These are phyloP conservation scores for Aspergillus leporis DNA, from an alignment of 495 filamentous ascomycete species.

Conservation along the genomic window DNA sequence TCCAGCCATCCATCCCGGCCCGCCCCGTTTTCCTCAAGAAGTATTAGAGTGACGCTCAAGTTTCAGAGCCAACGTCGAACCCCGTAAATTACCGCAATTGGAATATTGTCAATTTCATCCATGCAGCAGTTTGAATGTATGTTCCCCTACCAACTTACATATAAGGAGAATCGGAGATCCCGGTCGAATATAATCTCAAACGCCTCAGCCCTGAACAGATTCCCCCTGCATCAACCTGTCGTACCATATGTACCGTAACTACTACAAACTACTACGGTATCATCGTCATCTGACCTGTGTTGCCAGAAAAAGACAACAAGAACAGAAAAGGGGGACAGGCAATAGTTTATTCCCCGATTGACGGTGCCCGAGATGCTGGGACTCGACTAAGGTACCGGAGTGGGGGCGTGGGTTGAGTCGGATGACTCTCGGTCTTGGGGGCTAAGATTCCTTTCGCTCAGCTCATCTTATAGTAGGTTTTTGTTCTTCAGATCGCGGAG, in stretches of 20 bases:
- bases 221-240: background rate
- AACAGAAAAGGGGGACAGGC: background rate
- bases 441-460: background rate
- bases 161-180: background rate
- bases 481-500: background rate
- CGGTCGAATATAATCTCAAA: background rate
- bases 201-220: background rate
- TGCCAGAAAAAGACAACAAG: background rate
- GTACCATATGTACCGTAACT: background rate
- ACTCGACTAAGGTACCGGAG: background rate
- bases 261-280: background rate
- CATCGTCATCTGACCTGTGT: background rate
- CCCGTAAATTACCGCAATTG: background rate
- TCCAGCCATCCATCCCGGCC: background rate
- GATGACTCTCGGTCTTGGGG: constrained; percentile 1
- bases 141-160: background rate
- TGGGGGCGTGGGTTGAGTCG: background rate
- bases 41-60: background rate
- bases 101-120: background rate
- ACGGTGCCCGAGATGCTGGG: background rate
- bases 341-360: background rate
- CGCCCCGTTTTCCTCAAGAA: background rate
- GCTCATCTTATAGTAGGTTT: background rate
- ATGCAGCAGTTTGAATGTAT: background rate
- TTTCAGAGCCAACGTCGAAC: too few species aligned